Percentiles rank a stretch among this genome's conserved stretches.
These are phyloP conservation scores for Hymenoscyphus infarciens DNA, from an alignment of 2,329 filamentous ascomycete genomes.

Conservation along the genomic window DNA sequence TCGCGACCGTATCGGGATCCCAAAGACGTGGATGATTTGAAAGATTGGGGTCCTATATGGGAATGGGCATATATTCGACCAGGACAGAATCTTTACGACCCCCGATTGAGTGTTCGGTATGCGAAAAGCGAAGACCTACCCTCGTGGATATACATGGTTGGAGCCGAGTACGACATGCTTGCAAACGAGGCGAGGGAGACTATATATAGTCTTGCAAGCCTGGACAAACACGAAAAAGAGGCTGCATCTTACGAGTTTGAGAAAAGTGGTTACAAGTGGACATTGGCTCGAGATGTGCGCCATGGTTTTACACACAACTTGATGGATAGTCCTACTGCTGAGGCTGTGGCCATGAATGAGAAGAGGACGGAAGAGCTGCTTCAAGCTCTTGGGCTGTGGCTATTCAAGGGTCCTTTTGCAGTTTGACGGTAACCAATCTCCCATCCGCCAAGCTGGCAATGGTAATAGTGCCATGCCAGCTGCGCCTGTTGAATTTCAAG, in stretches of 20 bases:
- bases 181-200: conserved; percentile 23
- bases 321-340: conserved; percentile 15
- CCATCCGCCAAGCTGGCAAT: no score
- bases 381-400: conserved; percentile 20
- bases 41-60: conserved; percentile 43
- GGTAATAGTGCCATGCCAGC: no score
- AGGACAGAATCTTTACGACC: conserved; percentile 23
- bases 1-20: conserved; percentile 39
- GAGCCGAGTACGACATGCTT: conserved; percentile 27
- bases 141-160: conserved; percentile 20
- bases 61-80: conserved; percentile 22
- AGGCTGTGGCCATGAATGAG: conserved; percentile 17
- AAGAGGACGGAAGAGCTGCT: conserved; percentile 16
- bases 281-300: conserved; percentile 17
- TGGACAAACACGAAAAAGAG: conserved; percentile 13
- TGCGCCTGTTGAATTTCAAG: no score
- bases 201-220: conserved; percentile 18
- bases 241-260: conserved; percentile 19
- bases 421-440: neutral
- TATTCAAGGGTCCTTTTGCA: conserved; percentile 21
- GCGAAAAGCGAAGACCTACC: conserved; percentile 21
- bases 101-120: conserved; percentile 21
- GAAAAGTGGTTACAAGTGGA: conserved; percentile 22
- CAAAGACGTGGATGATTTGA: conserved; percentile 37
- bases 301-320: conserved; percentile 26